Evolutionary conservation across 1,284 basidiomycete genomes (phyloP), one percentile per base, ranked within the genome.

Genomic region (Singerocomus inundabilis): DNA sequence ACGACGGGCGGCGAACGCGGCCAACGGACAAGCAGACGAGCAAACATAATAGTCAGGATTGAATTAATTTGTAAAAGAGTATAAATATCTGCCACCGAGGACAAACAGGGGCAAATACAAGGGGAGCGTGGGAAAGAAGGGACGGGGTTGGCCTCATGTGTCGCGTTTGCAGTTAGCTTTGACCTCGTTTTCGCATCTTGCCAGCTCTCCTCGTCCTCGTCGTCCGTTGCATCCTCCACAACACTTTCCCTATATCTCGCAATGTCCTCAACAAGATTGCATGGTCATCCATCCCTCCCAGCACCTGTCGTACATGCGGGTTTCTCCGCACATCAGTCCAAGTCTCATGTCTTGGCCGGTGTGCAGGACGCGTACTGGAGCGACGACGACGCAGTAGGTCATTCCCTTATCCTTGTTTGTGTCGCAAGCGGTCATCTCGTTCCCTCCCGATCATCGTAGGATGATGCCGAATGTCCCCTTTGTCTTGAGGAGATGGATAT

Each of bases 401-500:
- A 46, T 45, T 36, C 32, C 30, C 25, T 18, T 43, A 25, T 44
- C 25, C 48, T 26, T 32, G 7, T 39, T 42, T 29, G 12, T 46
- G 38, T 48, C 40, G 36, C 39, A 51, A 29, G 39, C 47, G 44
- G 31, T 62, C 45, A 58, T 46, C 32, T 58, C 42, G 29, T 34
- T 50, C 29, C 28, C 28, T 31, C 51, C 48, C 55, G 60, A 57
- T 57, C 52, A 45, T 51, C 57, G 1, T 57, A 97, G 93, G 97
- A 99, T 72, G 94, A 98, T 65, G 90, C 91, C 60, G 96, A 99
- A 65, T 99, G 97, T 73, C 93, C 97, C 41, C 84, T 99, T 56
- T 99, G 97, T 74, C 84, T 98, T 50, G 97, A 99, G 69, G 95
- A 98, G 73, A 94, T 99, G 84, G 97, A 99, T 73, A 84, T 99